These are phyloP conservation scores for Aegilops longissima DNA, from an alignment of 176 grass and related monocot species.

Conservation along the genomic window DNA sequence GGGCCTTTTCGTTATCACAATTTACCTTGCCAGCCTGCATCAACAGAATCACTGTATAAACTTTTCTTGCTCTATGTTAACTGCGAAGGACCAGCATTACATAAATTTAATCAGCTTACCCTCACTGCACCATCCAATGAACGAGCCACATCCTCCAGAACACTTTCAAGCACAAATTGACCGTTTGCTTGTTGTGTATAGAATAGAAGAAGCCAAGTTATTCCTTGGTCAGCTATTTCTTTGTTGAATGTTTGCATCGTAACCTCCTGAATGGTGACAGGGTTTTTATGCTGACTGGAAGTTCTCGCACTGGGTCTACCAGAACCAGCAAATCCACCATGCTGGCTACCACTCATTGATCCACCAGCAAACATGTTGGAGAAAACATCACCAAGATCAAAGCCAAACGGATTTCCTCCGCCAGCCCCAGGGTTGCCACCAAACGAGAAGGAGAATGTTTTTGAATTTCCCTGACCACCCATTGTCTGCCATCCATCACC, in stretches of 20 bases:
- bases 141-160: conserved; percentile 59
- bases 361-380: conserved; percentile 74
- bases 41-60: conserved; percentile 4
- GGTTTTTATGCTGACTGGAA: conserved; percentile 27
- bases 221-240: conserved; percentile 72
- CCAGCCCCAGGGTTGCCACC: conserved; percentile 47
- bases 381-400: conserved; percentile 81
- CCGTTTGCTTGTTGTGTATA: conserved; percentile 57
- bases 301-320: conserved; percentile 46
- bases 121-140: conserved; percentile 71
- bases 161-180: conserved; percentile 56
- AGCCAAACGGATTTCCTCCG: conserved; percentile 64
- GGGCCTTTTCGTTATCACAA: conserved; percentile 59
- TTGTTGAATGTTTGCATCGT: conserved; percentile 77
- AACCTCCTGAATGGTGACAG: conserved; percentile 57
- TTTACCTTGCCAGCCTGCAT: conserved; percentile 87
- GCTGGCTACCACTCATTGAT: conserved; percentile 42
- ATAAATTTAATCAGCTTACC: conserved; percentile 39
- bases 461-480: conserved; percentile 64
- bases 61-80: conserved; percentile 3
- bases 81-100: neutral
- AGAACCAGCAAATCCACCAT: conserved; percentile 51
- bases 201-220: conserved; percentile 92
- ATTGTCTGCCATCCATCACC: conserved; percentile 80
- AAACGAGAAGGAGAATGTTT: conserved; percentile 90